Conservation (phyloP, 805 yeast species). For the Candida oleophila region DNA sequence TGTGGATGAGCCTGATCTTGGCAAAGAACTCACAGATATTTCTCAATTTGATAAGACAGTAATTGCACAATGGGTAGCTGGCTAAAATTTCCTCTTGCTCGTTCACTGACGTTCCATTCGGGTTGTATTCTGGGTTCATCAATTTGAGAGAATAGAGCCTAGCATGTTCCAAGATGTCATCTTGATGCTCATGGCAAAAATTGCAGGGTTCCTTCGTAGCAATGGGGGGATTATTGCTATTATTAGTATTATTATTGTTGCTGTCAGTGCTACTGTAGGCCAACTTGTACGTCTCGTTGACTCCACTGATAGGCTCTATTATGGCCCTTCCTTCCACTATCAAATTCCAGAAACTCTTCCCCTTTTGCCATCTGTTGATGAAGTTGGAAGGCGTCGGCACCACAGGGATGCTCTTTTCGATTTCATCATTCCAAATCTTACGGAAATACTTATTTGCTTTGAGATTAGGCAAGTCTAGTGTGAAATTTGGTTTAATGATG, state of each 20-base stretch:
- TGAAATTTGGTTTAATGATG: constrained; percentile 32
- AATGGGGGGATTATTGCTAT: constrained; percentile 41
- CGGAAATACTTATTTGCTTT: constrained; percentile 61
- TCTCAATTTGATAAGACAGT: constrained; percentile 76
- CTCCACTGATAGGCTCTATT: constrained; percentile 83
- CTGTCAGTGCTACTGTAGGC: constrained; percentile 23
- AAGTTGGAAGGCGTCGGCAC: constrained; percentile 54
- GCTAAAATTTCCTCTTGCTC: constrained; percentile 30
- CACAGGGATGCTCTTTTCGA: constrained; percentile 47
- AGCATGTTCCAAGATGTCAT: constrained; percentile 71
- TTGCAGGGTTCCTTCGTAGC: constrained; percentile 77
- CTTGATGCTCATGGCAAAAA: constrained; percentile 78
- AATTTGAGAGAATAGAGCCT: constrained; percentile 68
- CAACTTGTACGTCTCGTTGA: constrained; percentile 69
- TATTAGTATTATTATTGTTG: constrained; percentile 12
- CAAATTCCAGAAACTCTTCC: constrained; percentile 54
- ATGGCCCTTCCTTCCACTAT: constrained; percentile 78
- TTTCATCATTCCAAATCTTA: constrained; percentile 68
- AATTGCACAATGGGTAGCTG: constrained; percentile 72
- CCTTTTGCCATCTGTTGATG: constrained; percentile 42
- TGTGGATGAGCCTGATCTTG: constrained; percentile 61
- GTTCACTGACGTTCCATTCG: constrained; percentile 16
- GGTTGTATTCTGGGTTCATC: constrained; percentile 36
- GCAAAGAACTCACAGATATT: constrained; percentile 82
- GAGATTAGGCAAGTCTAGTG: constrained; percentile 39